Percentiles rank a stretch among this genome's conserved stretches.
Evolutionary conservation across 2,329 filamentous ascomycete species (phyloP).

Genomic region (Fusarium mundagurra): DNA sequence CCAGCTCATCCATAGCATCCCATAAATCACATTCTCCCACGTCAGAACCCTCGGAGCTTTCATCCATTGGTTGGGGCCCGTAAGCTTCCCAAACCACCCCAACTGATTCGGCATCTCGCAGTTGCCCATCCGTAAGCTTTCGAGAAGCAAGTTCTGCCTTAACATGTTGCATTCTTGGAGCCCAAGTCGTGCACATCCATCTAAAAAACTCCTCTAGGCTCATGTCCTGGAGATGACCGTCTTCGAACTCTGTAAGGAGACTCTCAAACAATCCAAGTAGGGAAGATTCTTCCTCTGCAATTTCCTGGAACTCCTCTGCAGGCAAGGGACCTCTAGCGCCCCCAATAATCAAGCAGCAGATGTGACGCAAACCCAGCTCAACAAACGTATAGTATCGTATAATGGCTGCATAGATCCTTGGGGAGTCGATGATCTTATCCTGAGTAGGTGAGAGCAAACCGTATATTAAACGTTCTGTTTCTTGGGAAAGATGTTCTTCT

Average conservation of each 20-base stretch:
- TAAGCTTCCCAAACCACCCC: rapidly evolving
- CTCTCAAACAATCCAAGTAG: rapidly evolving
- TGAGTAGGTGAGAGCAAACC: too few species aligned
- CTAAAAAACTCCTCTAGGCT: rapidly evolving
- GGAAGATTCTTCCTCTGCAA: background rate
- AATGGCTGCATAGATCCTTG: background rate
- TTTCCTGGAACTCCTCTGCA: rapidly evolving
- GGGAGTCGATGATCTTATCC: too few species aligned
- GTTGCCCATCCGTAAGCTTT: background rate
- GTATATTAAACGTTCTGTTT: too few species aligned
- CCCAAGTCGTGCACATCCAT: rapidly evolving
- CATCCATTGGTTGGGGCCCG: background rate
- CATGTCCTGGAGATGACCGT: rapidly evolving
- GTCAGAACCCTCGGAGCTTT: too few species aligned
- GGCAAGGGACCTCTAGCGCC: rapidly evolving
- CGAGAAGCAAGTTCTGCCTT: rapidly evolving
- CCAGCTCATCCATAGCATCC: background rate
- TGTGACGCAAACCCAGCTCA: rapidly evolving
- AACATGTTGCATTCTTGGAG: rapidly evolving
- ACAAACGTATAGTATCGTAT: background rate
- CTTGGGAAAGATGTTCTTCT: too few species aligned
- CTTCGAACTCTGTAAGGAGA: background rate
- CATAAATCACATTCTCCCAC: background rate
- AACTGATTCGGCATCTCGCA: rapidly evolving
- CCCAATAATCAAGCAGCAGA: rapidly evolving